These are phyloP conservation scores for Xerocomellus amylosporus DNA, from an alignment of 768 basidiomycete genomes.

Conservation along the genomic window DNA sequence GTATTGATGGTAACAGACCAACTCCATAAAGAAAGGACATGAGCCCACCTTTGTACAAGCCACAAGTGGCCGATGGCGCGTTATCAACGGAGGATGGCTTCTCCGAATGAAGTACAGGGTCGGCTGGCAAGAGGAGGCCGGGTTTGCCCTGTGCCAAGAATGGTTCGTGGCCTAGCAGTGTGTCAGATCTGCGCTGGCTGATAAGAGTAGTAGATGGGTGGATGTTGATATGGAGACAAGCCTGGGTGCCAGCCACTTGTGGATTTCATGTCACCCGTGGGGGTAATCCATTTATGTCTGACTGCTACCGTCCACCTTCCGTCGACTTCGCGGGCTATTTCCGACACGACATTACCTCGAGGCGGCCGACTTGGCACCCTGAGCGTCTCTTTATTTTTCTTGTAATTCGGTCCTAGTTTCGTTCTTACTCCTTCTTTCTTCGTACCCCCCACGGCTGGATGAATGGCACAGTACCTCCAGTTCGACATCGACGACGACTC, in stretches of 20 bases:
- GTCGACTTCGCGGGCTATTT: conserved; percentile 16
- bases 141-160: not conserved
- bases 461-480: conserved; percentile 31
- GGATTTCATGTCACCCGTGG: not conserved
- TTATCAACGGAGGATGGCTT: not conserved
- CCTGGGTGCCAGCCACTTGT: too few relatives aligned
- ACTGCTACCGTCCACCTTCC: not conserved
- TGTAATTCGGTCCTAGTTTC: not conserved
- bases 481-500: conserved; percentile 66
- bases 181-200: conserved; percentile 4
- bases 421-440: conserved; percentile 13
- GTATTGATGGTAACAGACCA: conserved; percentile 22
- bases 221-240: conserved; percentile 24
- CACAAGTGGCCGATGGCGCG: not conserved
- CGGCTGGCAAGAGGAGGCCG: too few relatives aligned
- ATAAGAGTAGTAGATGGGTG: not conserved
- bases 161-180: not conserved
- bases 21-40: not conserved
- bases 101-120: not conserved
- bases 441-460: conserved; percentile 25
- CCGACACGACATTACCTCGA: conserved; percentile 31
- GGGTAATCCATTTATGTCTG: not conserved
- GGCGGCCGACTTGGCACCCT: conserved; percentile 22
- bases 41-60: conserved; percentile 2
- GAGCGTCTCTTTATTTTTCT: conserved; percentile 20